A percentile compares a stretch with the other conserved stretches of the same genome.
Evolutionary conservation across 2,329 filamentous ascomycete genomes (phyloP).

Genomic region (Ophiostoma sp.): DNA sequence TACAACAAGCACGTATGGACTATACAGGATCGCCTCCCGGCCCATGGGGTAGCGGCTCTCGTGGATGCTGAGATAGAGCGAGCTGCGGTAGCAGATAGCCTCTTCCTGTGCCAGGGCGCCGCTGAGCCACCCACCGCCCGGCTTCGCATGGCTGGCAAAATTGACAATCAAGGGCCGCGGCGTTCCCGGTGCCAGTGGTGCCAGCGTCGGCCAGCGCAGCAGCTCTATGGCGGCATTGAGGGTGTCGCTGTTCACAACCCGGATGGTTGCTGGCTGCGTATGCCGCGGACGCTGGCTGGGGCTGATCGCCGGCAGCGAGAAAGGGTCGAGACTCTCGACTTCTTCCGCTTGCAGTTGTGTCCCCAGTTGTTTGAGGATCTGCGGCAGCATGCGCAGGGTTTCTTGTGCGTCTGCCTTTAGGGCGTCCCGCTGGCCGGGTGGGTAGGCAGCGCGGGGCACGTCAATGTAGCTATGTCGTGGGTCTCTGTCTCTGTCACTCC

Average conservation of each 20-base stretch:
- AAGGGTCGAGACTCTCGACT: slow-evolving; percentile 37
- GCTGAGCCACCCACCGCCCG: slow-evolving; percentile 60
- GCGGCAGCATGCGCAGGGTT: slow-evolving; percentile 44
- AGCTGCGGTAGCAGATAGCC: slow-evolving; percentile 59
- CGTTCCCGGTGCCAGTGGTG: slow-evolving; percentile 17
- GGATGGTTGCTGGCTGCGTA: slow-evolving; percentile 35
- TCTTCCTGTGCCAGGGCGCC: slow-evolving; percentile 65
- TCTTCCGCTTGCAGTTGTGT: slow-evolving; percentile 35
- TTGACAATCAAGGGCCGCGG: slow-evolving; percentile 46
- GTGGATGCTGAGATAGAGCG: slow-evolving; percentile 46
- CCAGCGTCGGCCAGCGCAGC: slow-evolving; percentile 17
- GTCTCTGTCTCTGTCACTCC: not conserved
- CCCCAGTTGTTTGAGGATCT: slow-evolving; percentile 41
- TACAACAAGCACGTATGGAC: slow-evolving; percentile 33
- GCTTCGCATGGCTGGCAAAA: slow-evolving; percentile 52
- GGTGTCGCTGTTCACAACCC: slow-evolving; percentile 52
- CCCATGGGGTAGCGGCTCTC: slow-evolving; percentile 28
- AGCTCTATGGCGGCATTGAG: slow-evolving; percentile 49
- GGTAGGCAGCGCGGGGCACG: slow-evolving; percentile 16
- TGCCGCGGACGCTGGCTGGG: slow-evolving; percentile 40
- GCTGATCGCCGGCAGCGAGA: slow-evolving; percentile 32
- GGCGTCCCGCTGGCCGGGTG: slow-evolving; percentile 13
- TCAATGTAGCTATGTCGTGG: not conserved
- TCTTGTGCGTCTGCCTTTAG: slow-evolving; percentile 44
- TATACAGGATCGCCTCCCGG: slow-evolving; percentile 31